Conservation (phyloP, 1,284 basidiomycete genomes). For the Calocybe gambosa region DNA sequence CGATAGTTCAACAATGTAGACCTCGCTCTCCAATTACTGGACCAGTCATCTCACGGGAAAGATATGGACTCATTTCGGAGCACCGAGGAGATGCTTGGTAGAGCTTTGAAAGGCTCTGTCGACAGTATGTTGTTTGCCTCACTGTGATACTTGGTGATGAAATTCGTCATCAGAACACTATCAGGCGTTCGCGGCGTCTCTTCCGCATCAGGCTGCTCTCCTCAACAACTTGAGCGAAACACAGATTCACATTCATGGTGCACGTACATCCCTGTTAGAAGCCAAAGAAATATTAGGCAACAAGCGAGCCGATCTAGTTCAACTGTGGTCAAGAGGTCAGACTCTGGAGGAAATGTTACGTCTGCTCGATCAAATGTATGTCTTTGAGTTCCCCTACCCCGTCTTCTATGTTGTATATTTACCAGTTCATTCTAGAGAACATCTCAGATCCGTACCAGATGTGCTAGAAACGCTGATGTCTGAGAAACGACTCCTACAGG, state of each 20-base stretch:
- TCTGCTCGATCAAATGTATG: conserved; percentile 87
- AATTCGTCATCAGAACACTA: conserved; percentile 61
- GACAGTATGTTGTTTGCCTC: conserved; percentile 55
- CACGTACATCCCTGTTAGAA: conserved; percentile 72
- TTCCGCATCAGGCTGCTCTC: conserved; percentile 82
- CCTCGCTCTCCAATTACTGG: conserved; percentile 80
- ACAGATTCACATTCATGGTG: conserved; percentile 66
- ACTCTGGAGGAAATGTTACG: conserved; percentile 87
- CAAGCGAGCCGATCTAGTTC: conserved; percentile 80
- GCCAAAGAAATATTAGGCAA: conserved; percentile 73
- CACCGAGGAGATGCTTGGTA: conserved; percentile 71
- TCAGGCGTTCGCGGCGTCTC: conserved; percentile 84
- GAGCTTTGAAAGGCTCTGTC: conserved; percentile 76
- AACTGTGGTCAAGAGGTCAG: conserved; percentile 79
- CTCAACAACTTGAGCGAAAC: conserved; percentile 64
- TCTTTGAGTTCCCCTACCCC: conserved; percentile 5
- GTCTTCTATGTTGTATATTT: conserved; percentile 2
- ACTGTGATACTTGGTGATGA: not conserved
- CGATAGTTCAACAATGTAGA: conserved; percentile 89
- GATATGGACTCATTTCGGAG: conserved; percentile 70
- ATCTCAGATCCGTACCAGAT: conserved; percentile 89
- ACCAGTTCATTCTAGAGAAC: conserved; percentile 55
- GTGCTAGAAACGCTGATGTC: conserved; percentile 90
- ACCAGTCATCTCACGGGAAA: conserved; percentile 64
- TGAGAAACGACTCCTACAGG: conserved; percentile 90